Evolutionary conservation across 495 filamentous ascomycete genomes (phyloP).

Genomic region (Neurospora sp.): DNA sequence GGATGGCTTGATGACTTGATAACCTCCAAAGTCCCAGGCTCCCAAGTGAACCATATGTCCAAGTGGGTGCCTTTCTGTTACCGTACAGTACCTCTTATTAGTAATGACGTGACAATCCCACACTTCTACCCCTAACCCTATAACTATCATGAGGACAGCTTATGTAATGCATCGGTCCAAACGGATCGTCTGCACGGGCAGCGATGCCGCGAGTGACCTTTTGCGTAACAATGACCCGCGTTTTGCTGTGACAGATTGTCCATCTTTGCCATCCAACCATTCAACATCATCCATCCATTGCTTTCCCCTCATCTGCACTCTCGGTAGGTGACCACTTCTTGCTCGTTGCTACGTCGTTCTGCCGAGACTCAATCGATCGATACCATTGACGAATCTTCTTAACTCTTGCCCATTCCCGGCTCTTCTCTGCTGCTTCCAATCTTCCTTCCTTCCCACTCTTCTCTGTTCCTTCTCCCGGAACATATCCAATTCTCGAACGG

Average conservation of each 20-base stretch:
- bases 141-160: neutral
- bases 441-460: neutral
- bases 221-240: neutral
- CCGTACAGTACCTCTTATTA: neutral
- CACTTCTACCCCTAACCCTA: neutral
- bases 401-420: neutral
- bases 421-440: neutral
- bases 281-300: neutral
- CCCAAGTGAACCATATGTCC: neutral
- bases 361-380: neutral
- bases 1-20: neutral
- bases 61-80: neutral
- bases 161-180: neutral
- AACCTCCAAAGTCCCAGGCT: neutral
- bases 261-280: neutral
- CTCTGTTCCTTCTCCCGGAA: neutral
- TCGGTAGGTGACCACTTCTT: constrained; percentile 5
- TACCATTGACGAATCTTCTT: neutral
- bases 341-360: constrained; percentile 6
- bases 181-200: neutral
- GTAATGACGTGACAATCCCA: neutral
- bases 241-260: neutral
- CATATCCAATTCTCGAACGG: neutral
- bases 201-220: neutral
- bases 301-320: constrained; percentile 5